These are phyloP conservation scores for Fraxinus sp. DNA, from an alignment of 305 asterid species.

Conservation along the genomic window DNA sequence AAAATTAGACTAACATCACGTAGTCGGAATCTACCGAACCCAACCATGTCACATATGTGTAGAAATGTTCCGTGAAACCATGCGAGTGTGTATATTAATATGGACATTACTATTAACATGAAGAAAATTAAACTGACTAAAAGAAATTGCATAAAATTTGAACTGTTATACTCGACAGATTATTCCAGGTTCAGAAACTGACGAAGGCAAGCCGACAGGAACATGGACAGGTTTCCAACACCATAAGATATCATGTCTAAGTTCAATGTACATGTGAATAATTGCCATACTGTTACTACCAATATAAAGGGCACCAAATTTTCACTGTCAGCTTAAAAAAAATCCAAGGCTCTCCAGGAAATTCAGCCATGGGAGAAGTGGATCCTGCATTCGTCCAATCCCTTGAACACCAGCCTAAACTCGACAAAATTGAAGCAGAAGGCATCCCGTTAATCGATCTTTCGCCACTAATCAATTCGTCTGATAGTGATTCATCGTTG, in stretches of 20 bases:
- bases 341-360: not conserved
- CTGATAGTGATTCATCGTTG: conserved; percentile 18
- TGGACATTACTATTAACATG: not conserved
- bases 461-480: conserved; percentile 31
- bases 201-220: not conserved
- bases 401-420: conserved; percentile 62
- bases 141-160: not conserved
- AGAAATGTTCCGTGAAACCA: not conserved
- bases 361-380: conserved; percentile 58
- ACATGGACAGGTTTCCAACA: not conserved
- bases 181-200: not conserved
- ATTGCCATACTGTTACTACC: not conserved
- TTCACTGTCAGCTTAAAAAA: not conserved
- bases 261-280: conserved; percentile 27
- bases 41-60: not conserved
- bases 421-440: conserved; percentile 32
- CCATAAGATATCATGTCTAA: conserved; percentile 23
- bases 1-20: not conserved
- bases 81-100: no score
- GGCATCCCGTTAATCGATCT: conserved; percentile 64
- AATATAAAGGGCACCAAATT: not conserved
- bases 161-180: not conserved
- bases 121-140: not conserved
- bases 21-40: not conserved
- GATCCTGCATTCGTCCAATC: conserved; percentile 56